Evolutionary conservation across 345 rosid species (phyloP).

Genomic region (Moricandia moricandioides): DNA sequence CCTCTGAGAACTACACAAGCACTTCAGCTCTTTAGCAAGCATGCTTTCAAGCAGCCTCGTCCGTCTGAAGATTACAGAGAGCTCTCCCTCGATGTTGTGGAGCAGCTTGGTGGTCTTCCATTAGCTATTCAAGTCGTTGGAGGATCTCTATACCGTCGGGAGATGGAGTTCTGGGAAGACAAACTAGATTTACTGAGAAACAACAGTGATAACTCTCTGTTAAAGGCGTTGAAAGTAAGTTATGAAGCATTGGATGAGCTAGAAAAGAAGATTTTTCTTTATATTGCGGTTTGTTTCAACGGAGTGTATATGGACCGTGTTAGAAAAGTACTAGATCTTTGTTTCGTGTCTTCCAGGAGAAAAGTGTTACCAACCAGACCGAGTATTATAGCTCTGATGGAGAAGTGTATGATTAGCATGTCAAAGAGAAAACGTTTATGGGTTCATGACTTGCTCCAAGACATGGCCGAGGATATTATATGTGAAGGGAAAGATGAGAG

Average conservation of each 20-base stretch:
- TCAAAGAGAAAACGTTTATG: slow-evolving; percentile 25
- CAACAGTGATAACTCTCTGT: neutral
- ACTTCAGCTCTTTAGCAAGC: slow-evolving; percentile 37
- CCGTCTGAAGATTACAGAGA: slow-evolving; percentile 29
- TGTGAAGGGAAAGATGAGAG: slow-evolving; percentile 16
- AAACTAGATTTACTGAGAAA: slow-evolving; percentile 21
- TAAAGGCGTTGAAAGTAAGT: slow-evolving; percentile 29
- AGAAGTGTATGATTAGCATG: slow-evolving; percentile 32
- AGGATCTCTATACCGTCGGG: slow-evolving; percentile 34
- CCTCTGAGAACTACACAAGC: slow-evolving; percentile 33
- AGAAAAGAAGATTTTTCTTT: slow-evolving; percentile 32
- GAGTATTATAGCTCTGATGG: slow-evolving; percentile 28
- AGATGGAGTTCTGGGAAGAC: slow-evolving; percentile 27
- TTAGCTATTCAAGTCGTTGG: slow-evolving; percentile 41
- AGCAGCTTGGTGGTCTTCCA: slow-evolving; percentile 41
- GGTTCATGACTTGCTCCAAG: slow-evolving; percentile 38
- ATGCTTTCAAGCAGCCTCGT: slow-evolving; percentile 30
- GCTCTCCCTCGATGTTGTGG: slow-evolving; percentile 19
- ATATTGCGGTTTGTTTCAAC: slow-evolving; percentile 33
- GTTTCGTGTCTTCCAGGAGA: slow-evolving; percentile 32
- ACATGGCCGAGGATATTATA: slow-evolving; percentile 32
- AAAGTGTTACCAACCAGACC: slow-evolving; percentile 21
- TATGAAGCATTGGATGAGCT: slow-evolving; percentile 27
- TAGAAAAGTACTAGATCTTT: slow-evolving; percentile 25
- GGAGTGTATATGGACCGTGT: slow-evolving; percentile 30